Conservation (phyloP, 1,284 basidiomycete genomes). For the Puccinia polysora region DNA sequence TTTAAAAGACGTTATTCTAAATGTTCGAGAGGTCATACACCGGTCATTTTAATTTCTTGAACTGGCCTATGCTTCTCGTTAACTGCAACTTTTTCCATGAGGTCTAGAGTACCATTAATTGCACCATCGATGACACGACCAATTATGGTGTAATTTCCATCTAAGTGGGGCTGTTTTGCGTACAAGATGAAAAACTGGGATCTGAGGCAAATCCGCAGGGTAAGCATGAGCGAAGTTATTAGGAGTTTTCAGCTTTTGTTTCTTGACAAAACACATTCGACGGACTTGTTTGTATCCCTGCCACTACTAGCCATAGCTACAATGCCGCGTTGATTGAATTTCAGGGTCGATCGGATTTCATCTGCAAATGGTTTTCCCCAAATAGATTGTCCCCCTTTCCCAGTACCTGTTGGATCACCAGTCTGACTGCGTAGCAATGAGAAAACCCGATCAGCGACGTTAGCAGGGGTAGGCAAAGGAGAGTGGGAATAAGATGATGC, state of each 20-base stretch:
- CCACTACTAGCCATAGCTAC: slow-evolving; percentile 97
- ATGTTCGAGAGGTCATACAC: slow-evolving; percentile 58
- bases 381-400: slow-evolving; percentile 70
- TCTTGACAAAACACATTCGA: slow-evolving; percentile 24
- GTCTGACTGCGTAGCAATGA: slow-evolving; percentile 46
- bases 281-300: slow-evolving; percentile 80
- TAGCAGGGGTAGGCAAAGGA: slow-evolving; percentile 1
- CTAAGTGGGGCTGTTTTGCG: slow-evolving; percentile 81
- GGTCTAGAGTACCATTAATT: slow-evolving; percentile 73
- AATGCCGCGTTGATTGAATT: slow-evolving; percentile 89
- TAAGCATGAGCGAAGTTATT: background rate
- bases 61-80: slow-evolving; percentile 83
- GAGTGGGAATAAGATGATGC: background rate
- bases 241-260: background rate
- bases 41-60: slow-evolving; percentile 72
- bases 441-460: slow-evolving; percentile 15
- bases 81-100: slow-evolving; percentile 83
- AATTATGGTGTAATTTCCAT: slow-evolving; percentile 90
- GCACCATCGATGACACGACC: slow-evolving; percentile 88
- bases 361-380: slow-evolving; percentile 76
- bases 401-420: slow-evolving; percentile 55
- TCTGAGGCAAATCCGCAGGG: slow-evolving; percentile 22
- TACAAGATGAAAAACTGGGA: slow-evolving; percentile 87
- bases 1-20: background rate
- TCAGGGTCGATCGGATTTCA: slow-evolving; percentile 83